Evolutionary conservation across 108 stramenopile genomes (phyloP).

Genomic region (Nitzschia sp.): DNA sequence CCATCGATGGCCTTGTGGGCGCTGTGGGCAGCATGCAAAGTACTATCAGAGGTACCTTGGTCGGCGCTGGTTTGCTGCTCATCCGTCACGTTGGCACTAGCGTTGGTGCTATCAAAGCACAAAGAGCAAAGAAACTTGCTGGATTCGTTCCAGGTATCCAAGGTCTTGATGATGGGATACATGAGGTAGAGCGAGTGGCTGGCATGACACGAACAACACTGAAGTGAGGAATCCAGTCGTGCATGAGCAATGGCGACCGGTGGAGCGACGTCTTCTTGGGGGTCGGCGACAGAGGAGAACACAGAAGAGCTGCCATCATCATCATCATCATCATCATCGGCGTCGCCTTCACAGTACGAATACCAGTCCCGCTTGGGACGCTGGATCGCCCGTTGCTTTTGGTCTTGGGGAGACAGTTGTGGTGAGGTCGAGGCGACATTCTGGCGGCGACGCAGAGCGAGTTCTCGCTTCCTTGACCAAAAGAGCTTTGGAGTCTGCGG

Average conservation of each 20-base stretch:
- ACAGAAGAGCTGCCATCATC: too few relatives aligned
- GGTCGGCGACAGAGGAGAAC: too few relatives aligned
- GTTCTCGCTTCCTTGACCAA: too few relatives aligned
- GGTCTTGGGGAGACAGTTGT: too few relatives aligned
- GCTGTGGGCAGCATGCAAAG: neutral
- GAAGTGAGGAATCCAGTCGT: neutral
- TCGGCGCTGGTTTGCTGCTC: neutral
- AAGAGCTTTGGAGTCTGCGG: neutral
- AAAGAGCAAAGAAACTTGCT: conserved; percentile 1
- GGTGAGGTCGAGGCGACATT: too few relatives aligned
- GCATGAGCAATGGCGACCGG: neutral
- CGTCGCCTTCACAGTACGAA: too few relatives aligned
- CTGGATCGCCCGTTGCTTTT: too few relatives aligned
- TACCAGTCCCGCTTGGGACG: too few relatives aligned
- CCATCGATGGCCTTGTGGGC: neutral
- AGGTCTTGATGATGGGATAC: conserved; percentile 6
- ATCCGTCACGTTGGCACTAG: neutral
- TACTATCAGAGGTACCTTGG: neutral
- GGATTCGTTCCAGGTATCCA: conserved; percentile 5
- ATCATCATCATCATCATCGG: too few relatives aligned
- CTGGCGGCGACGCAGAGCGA: too few relatives aligned
- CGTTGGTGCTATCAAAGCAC: neutral
- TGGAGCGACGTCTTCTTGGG: too few relatives aligned
- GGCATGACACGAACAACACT: neutral
- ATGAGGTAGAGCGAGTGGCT: neutral